These are phyloP conservation scores for Mycena leptocephala DNA, from an alignment of 768 basidiomycete species.

Conservation along the genomic window DNA sequence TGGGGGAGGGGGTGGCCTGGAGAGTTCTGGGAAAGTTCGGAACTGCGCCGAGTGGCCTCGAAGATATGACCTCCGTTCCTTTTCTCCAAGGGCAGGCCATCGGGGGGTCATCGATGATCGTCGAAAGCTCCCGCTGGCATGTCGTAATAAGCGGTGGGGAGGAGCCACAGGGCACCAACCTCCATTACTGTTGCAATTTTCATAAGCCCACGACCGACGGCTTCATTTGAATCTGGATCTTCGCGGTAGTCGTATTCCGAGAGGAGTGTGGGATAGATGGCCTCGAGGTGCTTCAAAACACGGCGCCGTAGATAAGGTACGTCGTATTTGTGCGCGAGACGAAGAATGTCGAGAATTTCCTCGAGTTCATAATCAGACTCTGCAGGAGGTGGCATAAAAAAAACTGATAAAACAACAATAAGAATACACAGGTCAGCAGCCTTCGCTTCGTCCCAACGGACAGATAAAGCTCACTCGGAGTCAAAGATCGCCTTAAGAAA, in stretches of 20 bases:
- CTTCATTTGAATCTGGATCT: neutral
- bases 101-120: neutral
- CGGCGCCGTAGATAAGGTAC: constrained; percentile 9
- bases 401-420: neutral
- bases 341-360: neutral
- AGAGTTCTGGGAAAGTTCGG: neutral
- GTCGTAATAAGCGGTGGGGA: neutral
- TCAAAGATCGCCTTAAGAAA: constrained; percentile 6
- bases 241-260: neutral
- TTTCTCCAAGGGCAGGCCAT: neutral
- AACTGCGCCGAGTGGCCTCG: neutral
- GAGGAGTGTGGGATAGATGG: neutral
- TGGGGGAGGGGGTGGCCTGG: no score
- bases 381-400: neutral
- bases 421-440: neutral
- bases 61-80: neutral
- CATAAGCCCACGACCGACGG: neutral
- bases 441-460: neutral
- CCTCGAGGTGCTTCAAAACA: neutral
- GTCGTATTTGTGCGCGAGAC: neutral
- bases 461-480: neutral
- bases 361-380: neutral
- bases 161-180: neutral
- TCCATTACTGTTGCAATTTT: neutral
- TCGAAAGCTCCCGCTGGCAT: neutral